phyloP scores from a whole-genome alignment of 805 yeast genomes.

The Pichia californica region DNA sequence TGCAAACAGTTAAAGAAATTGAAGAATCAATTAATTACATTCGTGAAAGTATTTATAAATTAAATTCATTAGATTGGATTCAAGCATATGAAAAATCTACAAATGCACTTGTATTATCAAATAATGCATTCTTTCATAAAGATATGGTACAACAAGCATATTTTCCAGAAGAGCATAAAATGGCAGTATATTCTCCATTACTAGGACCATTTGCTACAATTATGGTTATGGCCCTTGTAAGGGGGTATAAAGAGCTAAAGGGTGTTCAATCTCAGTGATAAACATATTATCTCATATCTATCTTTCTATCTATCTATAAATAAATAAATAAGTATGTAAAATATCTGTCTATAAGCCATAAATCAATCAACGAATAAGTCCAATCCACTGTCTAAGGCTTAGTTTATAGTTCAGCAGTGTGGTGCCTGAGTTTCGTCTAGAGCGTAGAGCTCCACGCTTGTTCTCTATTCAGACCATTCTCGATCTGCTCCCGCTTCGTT shows the following conservation, averaged over 20 bases:
- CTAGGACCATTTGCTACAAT: slow-evolving; percentile 82
- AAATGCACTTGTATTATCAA: slow-evolving; percentile 53
- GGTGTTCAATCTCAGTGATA: no score
- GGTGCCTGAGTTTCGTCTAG: no score
- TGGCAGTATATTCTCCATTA: slow-evolving; percentile 89
- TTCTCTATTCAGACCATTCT: no score
- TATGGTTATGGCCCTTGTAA: slow-evolving; percentile 42
- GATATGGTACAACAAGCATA: slow-evolving; percentile 94
- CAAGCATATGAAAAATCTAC: slow-evolving; percentile 37
- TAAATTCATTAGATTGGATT: slow-evolving; percentile 28
- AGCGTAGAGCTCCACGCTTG: no score
- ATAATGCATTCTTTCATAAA: slow-evolving; percentile 82
- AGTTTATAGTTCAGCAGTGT: no score
- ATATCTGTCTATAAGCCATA: no score
- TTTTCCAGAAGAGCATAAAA: slow-evolving; percentile 91
- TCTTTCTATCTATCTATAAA: no score
- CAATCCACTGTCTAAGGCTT: no score
- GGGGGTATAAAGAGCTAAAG: slow-evolving; percentile 35
- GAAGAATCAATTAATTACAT: slow-evolving; percentile 37
- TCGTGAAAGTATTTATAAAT: slow-evolving; percentile 30
- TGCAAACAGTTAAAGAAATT: slow-evolving; percentile 56
- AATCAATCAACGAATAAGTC: no score
- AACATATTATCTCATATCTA: no score
- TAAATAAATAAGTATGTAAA: no score
- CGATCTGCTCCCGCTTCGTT: no score